These are phyloP conservation scores for Botryotinia globosa DNA, from an alignment of 2,329 filamentous ascomycete species.

Conservation along the genomic window DNA sequence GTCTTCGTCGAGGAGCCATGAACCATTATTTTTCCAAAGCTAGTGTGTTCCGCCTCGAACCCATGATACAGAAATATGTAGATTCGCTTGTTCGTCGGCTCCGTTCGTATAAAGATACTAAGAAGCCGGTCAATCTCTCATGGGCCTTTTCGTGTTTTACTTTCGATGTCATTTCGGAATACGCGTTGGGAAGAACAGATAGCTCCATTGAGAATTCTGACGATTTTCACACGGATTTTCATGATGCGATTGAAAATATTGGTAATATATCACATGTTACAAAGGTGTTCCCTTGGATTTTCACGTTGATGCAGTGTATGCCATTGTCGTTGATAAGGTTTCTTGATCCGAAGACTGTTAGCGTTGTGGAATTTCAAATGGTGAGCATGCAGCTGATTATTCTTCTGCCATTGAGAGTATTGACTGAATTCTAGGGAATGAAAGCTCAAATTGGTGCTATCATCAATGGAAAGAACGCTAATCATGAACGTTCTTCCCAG, in stretches of 20 bases:
- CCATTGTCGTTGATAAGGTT: not conserved
- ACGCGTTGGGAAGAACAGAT: slow-evolving; percentile 31
- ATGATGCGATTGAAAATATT: not conserved
- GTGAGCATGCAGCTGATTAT: slow-evolving; percentile 11
- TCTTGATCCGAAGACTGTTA: not conserved
- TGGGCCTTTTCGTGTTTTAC: slow-evolving; percentile 21
- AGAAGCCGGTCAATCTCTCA: slow-evolving; percentile 11
- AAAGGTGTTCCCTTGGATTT: slow-evolving; percentile 9
- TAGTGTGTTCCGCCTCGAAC: slow-evolving; percentile 25
- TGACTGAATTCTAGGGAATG: slow-evolving; percentile 35
- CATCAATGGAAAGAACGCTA: slow-evolving; percentile 6
- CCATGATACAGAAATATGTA: slow-evolving; percentile 27
- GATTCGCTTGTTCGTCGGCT: slow-evolving; percentile 20
- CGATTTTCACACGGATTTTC: slow-evolving; percentile 17
- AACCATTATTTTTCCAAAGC: slow-evolving; percentile 29
- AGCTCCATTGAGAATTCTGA: slow-evolving; percentile 20
- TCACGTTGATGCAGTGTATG: slow-evolving; percentile 7
- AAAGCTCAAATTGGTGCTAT: slow-evolving; percentile 33
- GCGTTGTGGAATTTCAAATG: slow-evolving; percentile 12
- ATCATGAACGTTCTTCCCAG: slow-evolving; percentile 23
- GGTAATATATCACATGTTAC: slow-evolving; percentile 17
- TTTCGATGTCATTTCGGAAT: slow-evolving; percentile 33
- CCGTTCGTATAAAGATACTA: slow-evolving; percentile 14
- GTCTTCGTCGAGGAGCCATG: slow-evolving; percentile 26
- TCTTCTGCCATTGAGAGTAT: not conserved